Evolutionary conservation across 2,329 filamentous ascomycete genomes (phyloP), one percentile per base, ranked within the genome.

Genomic region (Dryadomyces sulphureus): DNA sequence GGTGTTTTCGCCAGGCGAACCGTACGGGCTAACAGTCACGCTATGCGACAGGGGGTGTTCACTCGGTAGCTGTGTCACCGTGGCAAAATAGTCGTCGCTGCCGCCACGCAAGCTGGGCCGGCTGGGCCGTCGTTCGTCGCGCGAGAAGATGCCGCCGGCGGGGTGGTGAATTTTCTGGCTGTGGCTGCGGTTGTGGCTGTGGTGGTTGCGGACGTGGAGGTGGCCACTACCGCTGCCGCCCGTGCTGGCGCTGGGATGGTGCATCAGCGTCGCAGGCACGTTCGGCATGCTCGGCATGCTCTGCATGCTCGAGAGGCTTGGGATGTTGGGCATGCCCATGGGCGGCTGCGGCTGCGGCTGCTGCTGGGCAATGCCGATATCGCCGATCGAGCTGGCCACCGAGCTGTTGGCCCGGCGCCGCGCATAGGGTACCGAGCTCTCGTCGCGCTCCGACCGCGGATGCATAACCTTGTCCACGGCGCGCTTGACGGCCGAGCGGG

Each of bases 1-100:
- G 41, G 38, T 44, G 35, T 40, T 57, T 39, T 58, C 54, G 38
- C 54, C 55, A 16, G 61, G 56, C 52, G 63, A 62, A 14, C 66
- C 61, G 41, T 80, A 75, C 1, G 83, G 84, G 56, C 79, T 84
- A 17, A 75, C 82, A 32, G 76, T 79, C 42, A 84, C 73, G 57
- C 83, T 89, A 54, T 85, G 81, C 17, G 84, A 77, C 38, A 90
- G 64, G 19, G 84, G 84, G 59, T 90, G 84, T 45, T 86, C 81
- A 42, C 65, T 62, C 45, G 72, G 69, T 54, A 69, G 65, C 54
- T 55, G 56, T 30, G 61, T 65, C 20, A 65, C 54, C 42, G 61
- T 64, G 21, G 65, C 58, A 49, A 78, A 75, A 54, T 73, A 74
- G 62, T 76, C 60, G 62, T 78, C 63, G 55, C 70, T 52, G 56